Conservation (phyloP, 2,329 filamentous ascomycete species). For the Venturia oleaginea region DNA sequence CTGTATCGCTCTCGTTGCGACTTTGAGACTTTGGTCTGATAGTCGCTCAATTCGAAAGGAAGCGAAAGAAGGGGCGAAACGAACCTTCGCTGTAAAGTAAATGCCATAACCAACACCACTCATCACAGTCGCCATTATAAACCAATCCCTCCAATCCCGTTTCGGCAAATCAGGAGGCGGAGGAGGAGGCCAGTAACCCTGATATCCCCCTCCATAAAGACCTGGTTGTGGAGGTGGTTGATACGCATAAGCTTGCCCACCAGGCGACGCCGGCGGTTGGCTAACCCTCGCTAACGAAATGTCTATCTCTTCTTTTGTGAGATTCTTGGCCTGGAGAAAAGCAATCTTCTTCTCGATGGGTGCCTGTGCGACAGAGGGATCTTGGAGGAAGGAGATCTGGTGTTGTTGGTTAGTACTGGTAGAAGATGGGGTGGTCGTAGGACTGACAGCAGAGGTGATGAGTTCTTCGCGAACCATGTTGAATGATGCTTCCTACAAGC, state of each 20-base stretch:
- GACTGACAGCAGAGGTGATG: constrained; percentile 60
- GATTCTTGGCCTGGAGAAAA: constrained; percentile 92
- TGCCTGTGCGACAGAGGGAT: constrained; percentile 81
- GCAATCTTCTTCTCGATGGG: constrained; percentile 88
- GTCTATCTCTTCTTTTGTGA: constrained; percentile 93
- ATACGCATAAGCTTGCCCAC: constrained; percentile 34
- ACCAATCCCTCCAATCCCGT: constrained; percentile 97
- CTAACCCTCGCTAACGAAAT: constrained; percentile 68
- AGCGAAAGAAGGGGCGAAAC: constrained; percentile 17
- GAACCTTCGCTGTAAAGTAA: constrained; percentile 76
- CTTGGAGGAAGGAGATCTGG: constrained; percentile 65
- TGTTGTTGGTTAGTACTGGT: constrained; percentile 21
- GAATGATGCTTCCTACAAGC: constrained; percentile 6
- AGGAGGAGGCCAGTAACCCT: constrained; percentile 44
- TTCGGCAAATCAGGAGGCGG: constrained; percentile 55
- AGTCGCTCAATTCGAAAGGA: background rate
- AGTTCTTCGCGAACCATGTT: constrained; percentile 85
- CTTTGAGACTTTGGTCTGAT: background rate
- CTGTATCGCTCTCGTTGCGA: background rate
- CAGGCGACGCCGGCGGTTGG: constrained; percentile 40
- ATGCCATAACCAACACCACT: constrained; percentile 82
- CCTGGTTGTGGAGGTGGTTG: constrained; percentile 30
- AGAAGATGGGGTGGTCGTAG: background rate
- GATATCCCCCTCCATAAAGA: constrained; percentile 41
- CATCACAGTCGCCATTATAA: constrained; percentile 97